Conservation (phyloP, 352 stramenopile species). For the Pythium guiyangense region DNA sequence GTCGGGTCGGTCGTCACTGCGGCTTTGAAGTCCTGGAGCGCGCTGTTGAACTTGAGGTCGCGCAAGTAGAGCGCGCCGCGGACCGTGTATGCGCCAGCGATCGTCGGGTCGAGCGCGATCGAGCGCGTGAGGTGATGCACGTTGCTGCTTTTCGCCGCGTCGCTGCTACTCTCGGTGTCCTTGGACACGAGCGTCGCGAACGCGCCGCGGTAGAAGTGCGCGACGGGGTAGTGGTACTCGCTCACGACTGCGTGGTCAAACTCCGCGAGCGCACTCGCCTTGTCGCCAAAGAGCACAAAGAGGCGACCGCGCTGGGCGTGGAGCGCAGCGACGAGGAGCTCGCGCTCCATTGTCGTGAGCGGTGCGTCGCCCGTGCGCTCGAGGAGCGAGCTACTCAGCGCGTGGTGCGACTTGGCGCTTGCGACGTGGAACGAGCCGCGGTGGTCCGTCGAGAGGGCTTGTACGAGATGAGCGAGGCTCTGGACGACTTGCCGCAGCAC, state of each 20-base stretch:
- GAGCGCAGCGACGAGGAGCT: conserved; percentile 51
- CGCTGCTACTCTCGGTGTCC: conserved; percentile 8
- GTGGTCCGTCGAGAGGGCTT: conserved; percentile 38
- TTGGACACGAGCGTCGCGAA: conserved; percentile 44
- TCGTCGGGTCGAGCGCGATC: conserved; percentile 66
- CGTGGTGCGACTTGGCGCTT: conserved; percentile 1
- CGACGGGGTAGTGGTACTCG: conserved; percentile 76
- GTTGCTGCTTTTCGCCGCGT: conserved; percentile 22
- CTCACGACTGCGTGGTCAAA: conserved; percentile 73
- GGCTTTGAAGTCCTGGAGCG: conserved; percentile 77
- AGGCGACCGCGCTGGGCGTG: conserved; percentile 59
- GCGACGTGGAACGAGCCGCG: conserved; percentile 28
- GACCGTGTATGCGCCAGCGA: conserved; percentile 68
- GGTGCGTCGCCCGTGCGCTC: not conserved
- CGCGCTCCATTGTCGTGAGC: conserved; percentile 30
- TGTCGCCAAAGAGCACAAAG: conserved; percentile 55
- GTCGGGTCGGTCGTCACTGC: conserved; percentile 67
- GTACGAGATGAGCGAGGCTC: conserved; percentile 50
- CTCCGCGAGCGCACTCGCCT: conserved; percentile 36
- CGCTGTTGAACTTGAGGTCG: conserved; percentile 71
- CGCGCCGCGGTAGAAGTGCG: conserved; percentile 73
- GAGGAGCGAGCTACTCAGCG: not conserved
- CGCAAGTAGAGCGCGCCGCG: conserved; percentile 62
- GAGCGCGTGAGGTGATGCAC: conserved; percentile 58
- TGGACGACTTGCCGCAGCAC: conserved; percentile 61